These are phyloP conservation scores for Monascus ruber DNA, from an alignment of 2,329 filamentous ascomycete species.

Conservation along the genomic window DNA sequence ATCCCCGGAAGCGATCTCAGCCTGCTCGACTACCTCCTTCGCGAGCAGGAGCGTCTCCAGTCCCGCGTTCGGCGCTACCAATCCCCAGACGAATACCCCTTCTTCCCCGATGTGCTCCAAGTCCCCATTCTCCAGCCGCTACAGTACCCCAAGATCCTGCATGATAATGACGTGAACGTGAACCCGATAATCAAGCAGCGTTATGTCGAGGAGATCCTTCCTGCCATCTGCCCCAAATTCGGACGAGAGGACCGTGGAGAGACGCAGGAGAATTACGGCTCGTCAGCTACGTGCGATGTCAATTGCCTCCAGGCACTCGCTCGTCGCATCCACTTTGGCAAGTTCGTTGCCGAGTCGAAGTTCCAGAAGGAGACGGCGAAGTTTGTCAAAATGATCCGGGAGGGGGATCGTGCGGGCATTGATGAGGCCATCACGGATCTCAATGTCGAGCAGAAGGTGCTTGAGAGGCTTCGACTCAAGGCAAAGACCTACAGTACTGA, in stretches of 20 bases:
- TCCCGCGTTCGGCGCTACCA: constrained; percentile 90
- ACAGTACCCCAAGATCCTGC: constrained; percentile 76
- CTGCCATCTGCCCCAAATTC: constrained; percentile 67
- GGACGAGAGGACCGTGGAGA: constrained; percentile 69
- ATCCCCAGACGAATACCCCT: constrained; percentile 92
- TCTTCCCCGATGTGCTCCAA: constrained; percentile 75
- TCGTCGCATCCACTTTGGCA: constrained; percentile 89
- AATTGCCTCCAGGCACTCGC: constrained; percentile 80
- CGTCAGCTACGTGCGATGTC: constrained; percentile 82
- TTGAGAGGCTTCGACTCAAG: constrained; percentile 78
- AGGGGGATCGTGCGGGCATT: constrained; percentile 67
- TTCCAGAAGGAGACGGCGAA: constrained; percentile 71
- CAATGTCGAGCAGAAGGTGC: constrained; percentile 79
- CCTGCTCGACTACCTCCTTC: constrained; percentile 89
- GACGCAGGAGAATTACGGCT: constrained; percentile 88
- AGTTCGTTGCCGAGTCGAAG: constrained; percentile 95
- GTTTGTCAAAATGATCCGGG: constrained; percentile 74
- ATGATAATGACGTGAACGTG: constrained; percentile 80
- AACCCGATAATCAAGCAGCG: constrained; percentile 77
- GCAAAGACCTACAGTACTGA: constrained; percentile 89
- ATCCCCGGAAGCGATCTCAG: constrained; percentile 64
- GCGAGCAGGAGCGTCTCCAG: constrained; percentile 80
- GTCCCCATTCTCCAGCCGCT: constrained; percentile 77
- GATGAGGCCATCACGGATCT: constrained; percentile 82
- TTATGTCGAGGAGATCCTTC: constrained; percentile 75